Conservation (phyloP, 2,329 filamentous ascomycete species). For the Botryosphaeria dothidea region DNA sequence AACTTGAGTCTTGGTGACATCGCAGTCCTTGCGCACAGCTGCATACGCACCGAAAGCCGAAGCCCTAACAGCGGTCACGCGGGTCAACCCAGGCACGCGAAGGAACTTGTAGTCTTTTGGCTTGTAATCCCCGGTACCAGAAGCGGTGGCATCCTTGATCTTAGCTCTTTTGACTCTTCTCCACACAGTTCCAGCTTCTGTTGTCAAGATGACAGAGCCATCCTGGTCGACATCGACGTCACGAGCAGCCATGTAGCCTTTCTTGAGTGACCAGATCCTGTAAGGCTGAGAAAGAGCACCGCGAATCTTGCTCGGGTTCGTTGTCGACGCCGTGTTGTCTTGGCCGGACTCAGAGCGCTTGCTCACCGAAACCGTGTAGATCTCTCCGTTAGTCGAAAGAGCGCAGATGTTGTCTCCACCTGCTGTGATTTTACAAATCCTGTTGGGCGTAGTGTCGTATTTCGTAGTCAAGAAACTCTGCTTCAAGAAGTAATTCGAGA, state of each 20-base stretch:
- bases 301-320: conserved; percentile 87
- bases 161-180: conserved; percentile 80
- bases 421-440: conserved; percentile 74
- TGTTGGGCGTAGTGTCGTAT: conserved; percentile 64
- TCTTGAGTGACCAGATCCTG: conserved; percentile 86
- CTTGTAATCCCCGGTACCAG: conserved; percentile 57
- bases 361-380: conserved; percentile 81
- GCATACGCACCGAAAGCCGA: conserved; percentile 90
- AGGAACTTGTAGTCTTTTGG: conserved; percentile 95
- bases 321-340: conserved; percentile 70
- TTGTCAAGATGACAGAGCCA: conserved; percentile 92
- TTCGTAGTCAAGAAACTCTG: conserved; percentile 65
- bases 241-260: conserved; percentile 77
- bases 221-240: conserved; percentile 91
- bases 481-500: conserved; percentile 69
- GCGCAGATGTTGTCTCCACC: conserved; percentile 92
- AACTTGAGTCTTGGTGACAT: conserved; percentile 75
- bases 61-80: conserved; percentile 79
- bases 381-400: conserved; percentile 78
- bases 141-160: conserved; percentile 65
- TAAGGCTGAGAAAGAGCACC: conserved; percentile 76
- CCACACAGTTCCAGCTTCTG: conserved; percentile 91
- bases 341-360: conserved; percentile 63
- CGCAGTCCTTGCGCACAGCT: conserved; percentile 79
- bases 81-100: conserved; percentile 82